Conservation (phyloP, 179 eudicot genomes). For the Corrigiola litoralis region DNA sequence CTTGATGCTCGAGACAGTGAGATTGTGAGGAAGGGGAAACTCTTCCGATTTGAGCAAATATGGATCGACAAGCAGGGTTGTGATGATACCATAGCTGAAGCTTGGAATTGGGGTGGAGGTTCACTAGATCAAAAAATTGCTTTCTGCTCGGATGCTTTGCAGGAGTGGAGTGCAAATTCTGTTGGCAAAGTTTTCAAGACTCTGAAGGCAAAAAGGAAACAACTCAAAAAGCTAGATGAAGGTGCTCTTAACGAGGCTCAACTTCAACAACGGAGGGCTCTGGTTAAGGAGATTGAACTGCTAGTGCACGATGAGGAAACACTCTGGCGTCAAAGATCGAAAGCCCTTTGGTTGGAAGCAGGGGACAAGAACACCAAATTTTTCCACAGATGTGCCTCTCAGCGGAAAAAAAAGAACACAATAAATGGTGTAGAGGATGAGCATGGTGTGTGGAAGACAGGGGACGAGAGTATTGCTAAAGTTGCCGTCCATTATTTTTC, state of each 20-base stretch:
- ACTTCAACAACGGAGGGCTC: not conserved
- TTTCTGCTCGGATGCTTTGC: not conserved
- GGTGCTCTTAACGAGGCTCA: no score
- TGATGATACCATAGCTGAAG: not conserved
- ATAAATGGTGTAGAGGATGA: not conserved
- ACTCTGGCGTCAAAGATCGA: not conserved
- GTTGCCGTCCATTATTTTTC: not conserved
- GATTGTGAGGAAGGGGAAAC: not conserved
- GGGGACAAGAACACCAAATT: not conserved
- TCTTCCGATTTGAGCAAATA: not conserved
- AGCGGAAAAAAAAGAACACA: not conserved
- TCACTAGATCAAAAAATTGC: not conserved
- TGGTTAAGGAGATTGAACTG: not conserved
- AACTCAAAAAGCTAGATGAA: not conserved
- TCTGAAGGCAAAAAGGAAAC: not conserved
- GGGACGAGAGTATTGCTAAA: no score
- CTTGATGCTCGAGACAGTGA: not conserved
- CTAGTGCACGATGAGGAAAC: not conserved
- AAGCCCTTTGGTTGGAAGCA: not conserved
- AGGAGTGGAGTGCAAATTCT: not conserved
- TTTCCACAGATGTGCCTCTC: not conserved
- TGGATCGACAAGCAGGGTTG: no score
- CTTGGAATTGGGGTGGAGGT: not conserved
- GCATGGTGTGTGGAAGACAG: not conserved
- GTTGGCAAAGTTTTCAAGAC: not conserved